A percentile compares a stretch with the other conserved stretches of the same genome.
These are phyloP conservation scores for Trapa bicornis DNA, from an alignment of 345 rosid genomes.

Conservation along the genomic window DNA sequence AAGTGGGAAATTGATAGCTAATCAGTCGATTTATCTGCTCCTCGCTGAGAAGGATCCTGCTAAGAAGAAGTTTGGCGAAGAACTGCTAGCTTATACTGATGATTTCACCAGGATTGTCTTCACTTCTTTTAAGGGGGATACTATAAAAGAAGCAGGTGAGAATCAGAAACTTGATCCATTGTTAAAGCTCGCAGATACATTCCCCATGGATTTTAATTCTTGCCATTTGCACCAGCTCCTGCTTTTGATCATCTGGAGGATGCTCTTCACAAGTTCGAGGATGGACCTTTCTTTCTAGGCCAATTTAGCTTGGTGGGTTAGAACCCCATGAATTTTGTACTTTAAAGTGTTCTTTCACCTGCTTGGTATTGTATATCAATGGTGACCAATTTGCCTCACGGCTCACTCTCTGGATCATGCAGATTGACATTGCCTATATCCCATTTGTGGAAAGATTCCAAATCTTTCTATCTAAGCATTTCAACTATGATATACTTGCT, in stretches of 20 bases:
- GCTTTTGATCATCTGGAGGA: conserved; percentile 66
- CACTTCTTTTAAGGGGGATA: conserved; percentile 54
- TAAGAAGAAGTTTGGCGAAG: conserved; percentile 45
- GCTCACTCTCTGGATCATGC: conserved; percentile 5
- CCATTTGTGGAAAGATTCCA: conserved; percentile 59
- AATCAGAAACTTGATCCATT: not conserved
- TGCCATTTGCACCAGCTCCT: conserved; percentile 32
- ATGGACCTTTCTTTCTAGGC: conserved; percentile 88
- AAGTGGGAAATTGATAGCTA: not conserved
- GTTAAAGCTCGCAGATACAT: not conserved
- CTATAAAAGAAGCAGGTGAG: conserved; percentile 43
- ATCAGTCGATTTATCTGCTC: not conserved
- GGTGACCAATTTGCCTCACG: not conserved
- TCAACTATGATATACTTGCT: conserved; percentile 42
- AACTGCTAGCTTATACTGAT: conserved; percentile 47
- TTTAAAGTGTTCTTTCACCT: not conserved
- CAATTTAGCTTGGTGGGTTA: conserved; percentile 54
- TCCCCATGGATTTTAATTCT: conserved; percentile 3
- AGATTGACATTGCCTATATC: conserved; percentile 73
- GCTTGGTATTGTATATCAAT: not conserved
- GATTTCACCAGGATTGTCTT: conserved; percentile 28
- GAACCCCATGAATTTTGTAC: not conserved
- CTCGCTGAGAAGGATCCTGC: conserved; percentile 45
- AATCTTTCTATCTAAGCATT: conserved; percentile 32
- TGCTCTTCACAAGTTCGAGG: conserved; percentile 48